These are phyloP conservation scores for Alternaria triticimaculans DNA, from an alignment of 2,329 filamentous ascomycete species.

Conservation along the genomic window DNA sequence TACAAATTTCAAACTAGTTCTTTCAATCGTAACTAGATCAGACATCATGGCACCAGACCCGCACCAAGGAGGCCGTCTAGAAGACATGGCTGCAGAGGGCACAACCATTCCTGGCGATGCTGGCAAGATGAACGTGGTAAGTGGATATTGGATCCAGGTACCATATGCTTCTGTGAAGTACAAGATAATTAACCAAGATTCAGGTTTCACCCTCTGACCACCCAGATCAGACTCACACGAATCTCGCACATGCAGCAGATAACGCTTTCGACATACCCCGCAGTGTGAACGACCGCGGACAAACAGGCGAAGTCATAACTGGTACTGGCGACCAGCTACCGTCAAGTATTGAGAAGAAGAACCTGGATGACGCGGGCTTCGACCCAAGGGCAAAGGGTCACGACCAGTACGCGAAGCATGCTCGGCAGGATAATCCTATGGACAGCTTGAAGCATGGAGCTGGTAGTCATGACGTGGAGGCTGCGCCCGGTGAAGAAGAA, in stretches of 20 bases:
- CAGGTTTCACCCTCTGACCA: conserved; percentile 57
- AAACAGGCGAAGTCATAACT: conserved; percentile 45
- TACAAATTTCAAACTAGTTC: not conserved
- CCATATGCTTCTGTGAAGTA: not conserved
- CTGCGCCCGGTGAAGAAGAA: conserved; percentile 37
- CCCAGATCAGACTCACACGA: conserved; percentile 54
- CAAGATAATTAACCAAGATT: not conserved
- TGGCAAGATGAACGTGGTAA: conserved; percentile 47
- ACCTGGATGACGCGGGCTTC: conserved; percentile 30
- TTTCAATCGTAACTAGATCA: not conserved
- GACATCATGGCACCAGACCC: conserved; percentile 30
- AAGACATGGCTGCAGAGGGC: conserved; percentile 46
- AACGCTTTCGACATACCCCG: conserved; percentile 58
- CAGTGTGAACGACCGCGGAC: conserved; percentile 37
- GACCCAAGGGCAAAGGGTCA: conserved; percentile 34
- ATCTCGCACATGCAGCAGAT: conserved; percentile 54
- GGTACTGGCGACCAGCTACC: conserved; percentile 44
- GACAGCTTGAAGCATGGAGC: conserved; percentile 22
- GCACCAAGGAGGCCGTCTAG: conserved; percentile 44
- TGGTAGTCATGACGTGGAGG: conserved; percentile 26
- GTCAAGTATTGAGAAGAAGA: conserved; percentile 41
- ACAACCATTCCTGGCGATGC: conserved; percentile 55
- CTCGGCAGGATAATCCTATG: conserved; percentile 22
- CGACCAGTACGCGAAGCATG: conserved; percentile 31
- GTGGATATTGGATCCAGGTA: not conserved